Base-by-base conservation (phyloP, 169 alveolate species). In the Plasmodium ovale region DNA sequence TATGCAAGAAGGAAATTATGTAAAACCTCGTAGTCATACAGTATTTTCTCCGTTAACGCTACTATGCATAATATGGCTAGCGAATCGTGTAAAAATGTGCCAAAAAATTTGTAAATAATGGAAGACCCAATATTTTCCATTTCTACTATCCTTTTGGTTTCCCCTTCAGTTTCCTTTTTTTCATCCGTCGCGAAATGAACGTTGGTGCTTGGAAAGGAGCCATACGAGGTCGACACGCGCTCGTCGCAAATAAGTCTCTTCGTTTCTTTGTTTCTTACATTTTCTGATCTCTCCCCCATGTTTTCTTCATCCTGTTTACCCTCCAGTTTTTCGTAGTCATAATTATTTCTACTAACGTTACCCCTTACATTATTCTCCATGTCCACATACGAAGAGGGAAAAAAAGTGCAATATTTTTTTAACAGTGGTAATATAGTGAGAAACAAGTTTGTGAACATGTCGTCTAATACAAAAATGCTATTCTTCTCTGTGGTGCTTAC, bases 381-480 rank as follows among this genome's bases (percentile, higher is more conserved):
- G n/a, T n/a, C n/a, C n/a, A n/a, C n/a, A n/a, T n/a, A n/a, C n/a
- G 31, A 16, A 73, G 6, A 73, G 25, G 31, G 58, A 27, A 49
- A 12, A 21, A 58, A 56, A 21, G 31, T 29, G 2, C 10, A 27
- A 58, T 37, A 59, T 9, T 51, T 27, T 35, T 73, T 73, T 33
- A 39, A 73, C 39, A 73, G 27, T 16, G 87, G 87, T 21, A 73
- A 73, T n/a, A 44, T 73, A 60, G 59, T 39, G 35, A 73, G 69
- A 59, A 73, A 56, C 33, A 73, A 37, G 21, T 23, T 73, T 39
- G 87, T 73, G 53, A 73, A 58, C n/a, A 73, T 35, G 59, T 73
- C 87, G 29, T 73, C 87, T 59, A 73, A 73, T 73, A 73, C 10
- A 29, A 49, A 73, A 49, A 73, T 58, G 68, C 87, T 59, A 49